Percentiles rank a stretch among this genome's conserved stretches.
phyloP scores from a whole-genome alignment of 495 filamentous ascomycete species.

The Tuber borchii region DNA sequence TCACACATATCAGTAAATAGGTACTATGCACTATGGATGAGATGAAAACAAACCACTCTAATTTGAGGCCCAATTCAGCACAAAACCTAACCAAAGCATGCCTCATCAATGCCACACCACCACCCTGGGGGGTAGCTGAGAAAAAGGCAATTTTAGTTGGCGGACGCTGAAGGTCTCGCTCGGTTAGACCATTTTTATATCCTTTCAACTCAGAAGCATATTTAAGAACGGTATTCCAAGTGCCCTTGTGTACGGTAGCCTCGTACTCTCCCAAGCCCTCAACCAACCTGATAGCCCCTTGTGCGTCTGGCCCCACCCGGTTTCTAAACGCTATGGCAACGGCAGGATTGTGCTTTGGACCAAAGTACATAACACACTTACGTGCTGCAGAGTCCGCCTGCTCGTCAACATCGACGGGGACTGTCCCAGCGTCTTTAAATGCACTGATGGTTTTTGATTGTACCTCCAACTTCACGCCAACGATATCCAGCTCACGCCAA shows the following conservation, averaged over 20 bases:
- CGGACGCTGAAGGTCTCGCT: background rate
- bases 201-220: slow-evolving; percentile 62
- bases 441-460: slow-evolving; percentile 36
- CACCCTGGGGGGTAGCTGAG: slow-evolving; percentile 77
- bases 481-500: slow-evolving; percentile 72
- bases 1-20: slow-evolving; percentile 10
- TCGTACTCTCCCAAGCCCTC: slow-evolving; percentile 58
- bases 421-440: background rate
- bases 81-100: slow-evolving; percentile 74
- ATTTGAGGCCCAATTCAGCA: slow-evolving; percentile 59
- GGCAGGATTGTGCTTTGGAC: slow-evolving; percentile 67
- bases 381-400: slow-evolving; percentile 80
- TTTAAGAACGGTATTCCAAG: slow-evolving; percentile 64
- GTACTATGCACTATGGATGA: background rate
- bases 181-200: slow-evolving; percentile 43
- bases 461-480: slow-evolving; percentile 55
- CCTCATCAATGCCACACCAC: slow-evolving; percentile 82
- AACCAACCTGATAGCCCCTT: slow-evolving; percentile 46
- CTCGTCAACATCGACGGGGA: slow-evolving; percentile 60
- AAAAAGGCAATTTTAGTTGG: slow-evolving; percentile 71
- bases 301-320: slow-evolving; percentile 68
- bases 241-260: slow-evolving; percentile 54
- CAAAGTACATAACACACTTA: slow-evolving; percentile 75
- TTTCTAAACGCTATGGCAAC: slow-evolving; percentile 68
- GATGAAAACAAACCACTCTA: slow-evolving; percentile 63